A percentile compares a stretch with the other conserved stretches of the same genome.
These are phyloP conservation scores for Pestalotiopsis sp. DNA, from an alignment of 2,329 filamentous ascomycete species.

Conservation along the genomic window DNA sequence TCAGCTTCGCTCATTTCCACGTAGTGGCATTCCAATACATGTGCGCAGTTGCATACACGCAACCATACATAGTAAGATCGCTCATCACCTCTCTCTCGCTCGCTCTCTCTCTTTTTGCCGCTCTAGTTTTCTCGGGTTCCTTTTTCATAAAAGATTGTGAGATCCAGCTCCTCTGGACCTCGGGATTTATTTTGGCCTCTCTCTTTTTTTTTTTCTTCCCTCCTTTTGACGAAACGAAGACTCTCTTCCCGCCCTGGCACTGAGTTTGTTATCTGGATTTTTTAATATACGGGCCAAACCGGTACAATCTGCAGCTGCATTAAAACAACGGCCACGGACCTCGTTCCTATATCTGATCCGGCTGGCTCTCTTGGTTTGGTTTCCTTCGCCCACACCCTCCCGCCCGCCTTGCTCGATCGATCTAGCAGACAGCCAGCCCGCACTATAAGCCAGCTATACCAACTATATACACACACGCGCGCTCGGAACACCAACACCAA, in stretches of 20 bases:
- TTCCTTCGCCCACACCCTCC: not conserved
- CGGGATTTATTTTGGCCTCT: not conserved
- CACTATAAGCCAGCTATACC: not conserved
- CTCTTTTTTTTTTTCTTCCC: constrained; percentile 1
- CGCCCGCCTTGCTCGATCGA: not conserved
- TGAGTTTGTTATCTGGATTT: not conserved
- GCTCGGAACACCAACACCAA: not conserved
- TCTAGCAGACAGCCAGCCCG: not conserved
- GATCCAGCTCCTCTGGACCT: not conserved
- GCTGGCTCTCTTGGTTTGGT: not conserved
- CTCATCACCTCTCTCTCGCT: constrained; percentile 10
- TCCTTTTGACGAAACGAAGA: not conserved
- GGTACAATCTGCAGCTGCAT: not conserved
- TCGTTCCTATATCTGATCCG: not conserved
- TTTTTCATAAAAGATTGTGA: not conserved
- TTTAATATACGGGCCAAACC: not conserved
- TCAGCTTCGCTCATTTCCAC: constrained; percentile 14
- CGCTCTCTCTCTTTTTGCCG: constrained; percentile 7
- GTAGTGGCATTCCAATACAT: constrained; percentile 17
- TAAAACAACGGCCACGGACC: not conserved
- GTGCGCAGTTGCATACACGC: constrained; percentile 16
- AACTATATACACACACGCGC: not conserved
- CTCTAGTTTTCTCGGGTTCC: constrained; percentile 10
- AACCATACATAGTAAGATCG: constrained; percentile 13
- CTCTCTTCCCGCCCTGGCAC: not conserved